Conservation (phyloP, 1,284 basidiomycete genomes). For the Boletus smithii region DNA sequence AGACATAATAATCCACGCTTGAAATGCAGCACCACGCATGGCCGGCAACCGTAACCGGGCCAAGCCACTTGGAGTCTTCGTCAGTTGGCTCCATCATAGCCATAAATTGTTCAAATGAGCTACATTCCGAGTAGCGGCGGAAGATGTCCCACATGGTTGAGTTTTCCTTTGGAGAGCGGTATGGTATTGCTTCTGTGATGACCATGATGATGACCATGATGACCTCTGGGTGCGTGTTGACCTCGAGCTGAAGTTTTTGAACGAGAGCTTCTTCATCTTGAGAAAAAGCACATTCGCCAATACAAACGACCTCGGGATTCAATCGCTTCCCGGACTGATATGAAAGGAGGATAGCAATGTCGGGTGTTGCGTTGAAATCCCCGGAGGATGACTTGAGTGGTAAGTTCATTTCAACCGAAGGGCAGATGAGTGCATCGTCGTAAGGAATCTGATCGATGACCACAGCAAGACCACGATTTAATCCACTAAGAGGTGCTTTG, state of each 20-base stretch:
- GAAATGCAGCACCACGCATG: neutral
- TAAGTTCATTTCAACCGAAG: no score
- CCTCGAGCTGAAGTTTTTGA: neutral
- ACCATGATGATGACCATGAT: neutral
- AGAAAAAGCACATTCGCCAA: neutral
- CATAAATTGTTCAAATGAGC: neutral
- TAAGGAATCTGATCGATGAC: no score
- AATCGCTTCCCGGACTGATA: no score
- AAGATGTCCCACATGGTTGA: no score
- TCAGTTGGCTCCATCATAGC: neutral
- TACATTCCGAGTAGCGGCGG: no score
- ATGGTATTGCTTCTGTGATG: neutral
- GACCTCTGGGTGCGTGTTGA: neutral
- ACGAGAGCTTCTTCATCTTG: neutral
- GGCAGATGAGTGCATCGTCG: no score
- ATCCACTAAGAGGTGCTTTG: no score
- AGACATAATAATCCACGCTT: neutral
- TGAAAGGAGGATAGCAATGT: no score
- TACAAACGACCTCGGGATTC: neutral
- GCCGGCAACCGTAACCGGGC: neutral
- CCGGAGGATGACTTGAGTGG: no score
- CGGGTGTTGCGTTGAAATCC: no score
- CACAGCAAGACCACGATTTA: no score
- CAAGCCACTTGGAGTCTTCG: neutral
- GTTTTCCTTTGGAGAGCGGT: neutral